These are phyloP conservation scores for Alternaria arbusti DNA, from an alignment of 2,329 filamentous ascomycete genomes.

Conservation along the genomic window DNA sequence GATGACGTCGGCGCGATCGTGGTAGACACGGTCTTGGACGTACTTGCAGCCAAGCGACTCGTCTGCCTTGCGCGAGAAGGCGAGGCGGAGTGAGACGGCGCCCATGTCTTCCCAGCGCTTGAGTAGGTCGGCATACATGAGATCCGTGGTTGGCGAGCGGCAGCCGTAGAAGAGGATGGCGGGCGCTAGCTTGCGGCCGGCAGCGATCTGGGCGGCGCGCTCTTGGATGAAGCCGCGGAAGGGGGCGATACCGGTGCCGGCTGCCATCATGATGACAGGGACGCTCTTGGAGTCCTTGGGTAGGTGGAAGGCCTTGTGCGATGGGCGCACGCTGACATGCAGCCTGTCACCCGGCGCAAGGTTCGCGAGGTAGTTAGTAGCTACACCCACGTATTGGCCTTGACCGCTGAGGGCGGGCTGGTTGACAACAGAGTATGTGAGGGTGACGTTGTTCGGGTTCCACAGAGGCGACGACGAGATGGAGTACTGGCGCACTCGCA, in stretches of 20 bases:
- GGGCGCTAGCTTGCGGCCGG: conserved; percentile 62
- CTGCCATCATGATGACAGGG: conserved; percentile 51
- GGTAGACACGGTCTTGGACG: conserved; percentile 60
- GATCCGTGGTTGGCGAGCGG: conserved; percentile 61
- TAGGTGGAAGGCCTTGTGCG: conserved; percentile 53
- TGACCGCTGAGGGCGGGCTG: conserved; percentile 57
- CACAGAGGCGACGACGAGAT: conserved; percentile 76
- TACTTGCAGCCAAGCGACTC: conserved; percentile 58
- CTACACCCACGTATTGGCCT: conserved; percentile 54
- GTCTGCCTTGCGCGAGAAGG: conserved; percentile 60
- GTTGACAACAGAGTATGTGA: conserved; percentile 73
- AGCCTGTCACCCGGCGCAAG: conserved; percentile 51
- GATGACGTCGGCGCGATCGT: conserved; percentile 54
- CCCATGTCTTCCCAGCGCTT: conserved; percentile 65
- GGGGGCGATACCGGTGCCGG: conserved; percentile 51
- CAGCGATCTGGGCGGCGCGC: conserved; percentile 50
- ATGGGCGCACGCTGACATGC: conserved; percentile 52
- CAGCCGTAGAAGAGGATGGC: conserved; percentile 73
- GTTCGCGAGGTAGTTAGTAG: conserved; percentile 51
- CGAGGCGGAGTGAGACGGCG: conserved; percentile 66
- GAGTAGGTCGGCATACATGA: conserved; percentile 66
- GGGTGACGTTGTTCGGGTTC: conserved; percentile 62
- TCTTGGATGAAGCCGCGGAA: conserved; percentile 54
- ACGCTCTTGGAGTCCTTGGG: conserved; percentile 50
- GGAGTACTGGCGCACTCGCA: conserved; percentile 80